Conservation (phyloP, 2,329 filamentous ascomycete species). For the Escovopsis sp. region DNA sequence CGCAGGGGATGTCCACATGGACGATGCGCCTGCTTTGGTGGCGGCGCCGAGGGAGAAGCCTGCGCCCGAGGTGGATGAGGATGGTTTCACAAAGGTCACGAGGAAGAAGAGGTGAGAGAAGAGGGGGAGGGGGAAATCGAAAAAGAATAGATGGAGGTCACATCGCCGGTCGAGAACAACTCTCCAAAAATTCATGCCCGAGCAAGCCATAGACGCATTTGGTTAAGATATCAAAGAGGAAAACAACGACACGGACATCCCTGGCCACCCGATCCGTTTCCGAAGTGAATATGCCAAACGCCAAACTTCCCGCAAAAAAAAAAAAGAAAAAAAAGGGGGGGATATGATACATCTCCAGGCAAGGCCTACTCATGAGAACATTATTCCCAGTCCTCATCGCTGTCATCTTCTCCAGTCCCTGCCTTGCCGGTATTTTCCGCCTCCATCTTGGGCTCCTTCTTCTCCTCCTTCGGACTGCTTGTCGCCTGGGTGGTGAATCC, state of each 20-base stretch:
- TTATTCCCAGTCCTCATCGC: conserved; percentile 64
- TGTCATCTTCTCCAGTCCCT: conserved; percentile 27
- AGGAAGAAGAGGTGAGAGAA: conserved; percentile 46
- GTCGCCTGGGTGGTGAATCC: conserved; percentile 73
- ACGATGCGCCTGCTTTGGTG: conserved; percentile 50
- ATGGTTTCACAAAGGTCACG: conserved; percentile 65
- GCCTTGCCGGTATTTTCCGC: conserved; percentile 27
- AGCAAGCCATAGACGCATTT: conserved; percentile 7
- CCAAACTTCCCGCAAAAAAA: conserved; percentile 12
- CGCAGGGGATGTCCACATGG: conserved; percentile 47
- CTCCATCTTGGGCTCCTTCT: conserved; percentile 18
- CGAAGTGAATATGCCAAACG: conserved; percentile 16
- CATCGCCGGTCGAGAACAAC: neutral
- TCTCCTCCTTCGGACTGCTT: conserved; percentile 49
- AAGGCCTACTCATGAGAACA: conserved; percentile 1
- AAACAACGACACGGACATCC: conserved; percentile 1
- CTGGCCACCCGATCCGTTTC: conserved; percentile 4
- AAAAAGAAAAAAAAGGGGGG: conserved; percentile 5
- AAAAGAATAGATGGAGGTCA: conserved; percentile 3
- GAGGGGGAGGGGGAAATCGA: neutral
- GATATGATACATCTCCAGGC: neutral
- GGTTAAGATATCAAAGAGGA: too few species aligned
- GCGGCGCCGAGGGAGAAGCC: conserved; percentile 44
- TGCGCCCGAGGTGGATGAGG: conserved; percentile 61
- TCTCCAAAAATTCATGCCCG: conserved; percentile 13